Percentiles rank a stretch among this genome's conserved stretches.
These are phyloP conservation scores for Cutaneotrichosporon mucoides DNA, from an alignment of 1,284 basidiomycete species.

Conservation along the genomic window DNA sequence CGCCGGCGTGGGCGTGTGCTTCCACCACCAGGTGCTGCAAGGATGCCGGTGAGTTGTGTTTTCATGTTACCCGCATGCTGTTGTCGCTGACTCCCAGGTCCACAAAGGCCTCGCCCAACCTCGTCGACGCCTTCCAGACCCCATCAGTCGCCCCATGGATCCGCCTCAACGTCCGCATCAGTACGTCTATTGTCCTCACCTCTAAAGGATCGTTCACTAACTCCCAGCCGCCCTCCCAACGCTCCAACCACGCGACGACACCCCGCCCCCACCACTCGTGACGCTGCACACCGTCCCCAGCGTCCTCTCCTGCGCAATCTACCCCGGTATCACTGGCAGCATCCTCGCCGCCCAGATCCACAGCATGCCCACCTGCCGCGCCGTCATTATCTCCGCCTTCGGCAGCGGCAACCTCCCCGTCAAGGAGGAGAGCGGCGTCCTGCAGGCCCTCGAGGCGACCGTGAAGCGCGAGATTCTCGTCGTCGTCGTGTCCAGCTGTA, in stretches of 20 bases:
- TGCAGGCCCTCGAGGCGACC: slow-evolving; percentile 33
- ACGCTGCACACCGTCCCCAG: slow-evolving; percentile 29
- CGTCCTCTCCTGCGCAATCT: slow-evolving; percentile 34
- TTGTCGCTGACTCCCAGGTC: slow-evolving; percentile 18
- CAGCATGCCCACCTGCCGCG: slow-evolving; percentile 39
- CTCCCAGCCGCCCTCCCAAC: slow-evolving; percentile 17
- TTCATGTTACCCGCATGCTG: not conserved
- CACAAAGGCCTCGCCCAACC: slow-evolving; percentile 41
- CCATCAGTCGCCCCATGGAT: slow-evolving; percentile 40
- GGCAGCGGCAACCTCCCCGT: slow-evolving; percentile 43
- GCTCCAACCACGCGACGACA: slow-evolving; percentile 18
- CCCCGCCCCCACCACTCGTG: slow-evolving; percentile 28
- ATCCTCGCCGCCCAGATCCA: slow-evolving; percentile 42
- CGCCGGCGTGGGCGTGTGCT: slow-evolving; percentile 44
- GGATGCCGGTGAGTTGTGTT: slow-evolving; percentile 25
- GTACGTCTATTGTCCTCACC: slow-evolving; percentile 22
- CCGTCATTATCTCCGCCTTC: slow-evolving; percentile 44
- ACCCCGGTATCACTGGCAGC: slow-evolving; percentile 41
- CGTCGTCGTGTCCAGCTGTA: slow-evolving; percentile 45
- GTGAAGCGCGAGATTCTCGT: slow-evolving; percentile 43
- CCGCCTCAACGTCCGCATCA: slow-evolving; percentile 46
- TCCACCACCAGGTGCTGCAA: slow-evolving; percentile 39
- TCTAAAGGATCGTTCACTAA: no score
- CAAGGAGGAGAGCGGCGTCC: slow-evolving; percentile 33
- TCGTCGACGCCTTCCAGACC: slow-evolving; percentile 39